Conservation (phyloP, 208 protist genomes). For the Acanthamoeba culbertsoni region DNA sequence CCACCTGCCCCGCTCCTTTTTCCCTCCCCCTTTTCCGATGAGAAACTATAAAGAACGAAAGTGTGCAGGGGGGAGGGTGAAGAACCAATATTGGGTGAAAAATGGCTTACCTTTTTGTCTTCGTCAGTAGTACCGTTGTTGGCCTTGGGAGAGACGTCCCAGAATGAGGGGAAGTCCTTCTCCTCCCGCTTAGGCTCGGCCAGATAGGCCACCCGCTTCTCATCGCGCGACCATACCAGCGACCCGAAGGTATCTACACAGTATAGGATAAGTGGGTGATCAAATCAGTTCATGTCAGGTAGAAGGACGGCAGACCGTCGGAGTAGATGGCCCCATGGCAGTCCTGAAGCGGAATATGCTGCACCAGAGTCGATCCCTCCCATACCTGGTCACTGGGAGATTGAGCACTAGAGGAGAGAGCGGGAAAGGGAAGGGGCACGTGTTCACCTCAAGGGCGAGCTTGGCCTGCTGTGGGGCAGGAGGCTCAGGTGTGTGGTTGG, state of each 20-base stretch:
- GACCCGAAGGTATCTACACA: background rate
- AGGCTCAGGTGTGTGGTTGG: constrained; percentile 8
- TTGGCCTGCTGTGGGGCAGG: background rate
- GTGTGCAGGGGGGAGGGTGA: too few species aligned
- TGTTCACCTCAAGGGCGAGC: background rate
- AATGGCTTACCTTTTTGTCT: background rate
- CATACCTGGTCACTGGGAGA: background rate
- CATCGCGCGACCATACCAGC: background rate
- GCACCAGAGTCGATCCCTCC: background rate
- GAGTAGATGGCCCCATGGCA: background rate
- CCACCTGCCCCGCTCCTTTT: constrained; percentile 7
- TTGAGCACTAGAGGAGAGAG: background rate
- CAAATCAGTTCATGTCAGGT: background rate
- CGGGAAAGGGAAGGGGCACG: background rate
- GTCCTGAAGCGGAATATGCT: background rate
- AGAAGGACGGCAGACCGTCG: background rate
- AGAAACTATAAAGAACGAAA: background rate
- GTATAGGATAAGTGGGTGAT: too few species aligned
- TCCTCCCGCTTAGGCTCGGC: constrained; percentile 5
- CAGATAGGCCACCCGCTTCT: background rate
- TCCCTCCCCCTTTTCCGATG: background rate
- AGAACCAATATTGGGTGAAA: too few species aligned
- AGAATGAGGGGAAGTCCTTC: constrained; percentile 35
- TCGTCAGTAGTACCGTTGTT: background rate
- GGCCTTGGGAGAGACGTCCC: background rate